These are phyloP conservation scores for Mytilinidion resinicola DNA, from an alignment of 495 filamentous ascomycete genomes.

Conservation along the genomic window DNA sequence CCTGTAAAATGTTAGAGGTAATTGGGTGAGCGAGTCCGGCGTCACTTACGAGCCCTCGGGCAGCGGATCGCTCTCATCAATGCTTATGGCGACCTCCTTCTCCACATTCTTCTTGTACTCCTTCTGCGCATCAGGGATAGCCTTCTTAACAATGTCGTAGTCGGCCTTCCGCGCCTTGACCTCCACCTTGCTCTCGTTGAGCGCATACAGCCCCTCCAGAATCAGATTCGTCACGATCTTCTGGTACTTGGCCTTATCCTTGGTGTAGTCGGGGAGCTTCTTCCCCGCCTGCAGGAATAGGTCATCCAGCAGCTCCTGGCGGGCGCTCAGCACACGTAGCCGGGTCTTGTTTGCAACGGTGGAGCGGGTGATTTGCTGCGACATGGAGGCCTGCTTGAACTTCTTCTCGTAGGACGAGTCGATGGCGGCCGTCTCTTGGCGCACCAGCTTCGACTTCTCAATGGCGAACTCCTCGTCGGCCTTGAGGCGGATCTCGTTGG, in stretches of 20 bases:
- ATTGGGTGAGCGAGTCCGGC: neutral
- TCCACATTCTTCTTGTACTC: conserved; percentile 73
- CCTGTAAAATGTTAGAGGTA: conserved; percentile 41
- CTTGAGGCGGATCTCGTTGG: conserved; percentile 91
- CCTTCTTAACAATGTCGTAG: conserved; percentile 62
- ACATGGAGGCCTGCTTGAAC: conserved; percentile 93
- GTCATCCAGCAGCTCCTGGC: conserved; percentile 86
- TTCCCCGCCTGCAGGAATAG: conserved; percentile 75
- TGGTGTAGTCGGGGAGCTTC: conserved; percentile 55
- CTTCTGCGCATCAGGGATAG: conserved; percentile 62
- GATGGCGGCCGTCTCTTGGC: conserved; percentile 86
- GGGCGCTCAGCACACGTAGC: conserved; percentile 73
- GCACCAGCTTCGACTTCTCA: conserved; percentile 97
- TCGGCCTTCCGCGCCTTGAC: conserved; percentile 76
- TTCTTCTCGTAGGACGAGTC: conserved; percentile 92
- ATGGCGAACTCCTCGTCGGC: conserved; percentile 98
- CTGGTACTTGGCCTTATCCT: conserved; percentile 69
- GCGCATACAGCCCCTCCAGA: conserved; percentile 81
- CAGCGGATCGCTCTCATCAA: conserved; percentile 75
- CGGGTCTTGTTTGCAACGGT: conserved; percentile 93
- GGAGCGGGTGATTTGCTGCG: conserved; percentile 92
- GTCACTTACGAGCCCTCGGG: conserved; percentile 76
- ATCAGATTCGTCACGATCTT: conserved; percentile 68
- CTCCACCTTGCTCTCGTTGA: conserved; percentile 70
- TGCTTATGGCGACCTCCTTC: conserved; percentile 54